Evolutionary conservation across 1,284 basidiomycete genomes (phyloP), one percentile per base, ranked within the genome.

Genomic region (Marasmius oreades): DNA sequence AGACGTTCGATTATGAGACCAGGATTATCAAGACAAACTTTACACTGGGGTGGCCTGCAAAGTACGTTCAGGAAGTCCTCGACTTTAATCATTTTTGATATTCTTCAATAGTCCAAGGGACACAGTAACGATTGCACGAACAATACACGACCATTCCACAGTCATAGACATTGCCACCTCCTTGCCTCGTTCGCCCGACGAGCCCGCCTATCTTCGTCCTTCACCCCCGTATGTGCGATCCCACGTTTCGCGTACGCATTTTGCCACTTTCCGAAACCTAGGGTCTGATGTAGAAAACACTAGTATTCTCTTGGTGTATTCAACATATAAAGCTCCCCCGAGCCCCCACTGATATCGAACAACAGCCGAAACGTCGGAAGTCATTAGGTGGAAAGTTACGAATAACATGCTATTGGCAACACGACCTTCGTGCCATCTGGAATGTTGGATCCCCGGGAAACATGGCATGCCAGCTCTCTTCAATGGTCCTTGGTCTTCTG

Each of bases 191-290:
- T 95, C 93, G 34, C 70, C 81, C 26, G 94, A 98, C 66, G 95
- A 98, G 66, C 96, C 97, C 1, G 85, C 90, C 16, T 99, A 95
- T 70, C 79, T 99, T 47, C 84, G 95, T 60, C 95, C 96, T 0
- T 88, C 93, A 2, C 96, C 96, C 6, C 96, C 96, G 11, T 96
- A 91, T 68, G 95, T 99, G 42, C 84, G 97, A 62, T 96, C 96
- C 1, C 83, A 95, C 64, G 85, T 98, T 59, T 79, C 90, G 62
- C 65, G 90, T 90, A 69, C 67, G 86, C 77, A 48, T 48, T 20
- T 52, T 28, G 37, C 51, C 48, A 54, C 55, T 45, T 26, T 54
- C 57, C 44, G 18, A 12, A 6, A 46, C 24, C 14, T 28, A 59
- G 50, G 55, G 55, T 58, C 64, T 64, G 39, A 55, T 53, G 20